Percentiles rank a stretch among this genome's conserved stretches.
phyloP scores from a whole-genome alignment of 768 basidiomycete genomes.

The Antrodiella citrinella region DNA sequence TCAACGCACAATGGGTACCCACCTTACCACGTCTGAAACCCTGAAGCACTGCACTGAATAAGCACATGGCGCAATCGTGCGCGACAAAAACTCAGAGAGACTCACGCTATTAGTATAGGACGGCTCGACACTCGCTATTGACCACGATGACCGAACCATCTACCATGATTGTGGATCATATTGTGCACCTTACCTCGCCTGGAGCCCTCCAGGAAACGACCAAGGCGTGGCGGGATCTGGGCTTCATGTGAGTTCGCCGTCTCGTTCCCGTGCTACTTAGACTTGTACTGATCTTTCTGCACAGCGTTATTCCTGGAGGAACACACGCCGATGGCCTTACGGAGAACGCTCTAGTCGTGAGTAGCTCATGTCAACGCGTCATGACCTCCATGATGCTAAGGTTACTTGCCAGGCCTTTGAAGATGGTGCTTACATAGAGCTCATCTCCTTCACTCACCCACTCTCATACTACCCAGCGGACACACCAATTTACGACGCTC shows the following conservation, averaged over 20 bases:
- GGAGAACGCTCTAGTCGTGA: conserved; percentile 56
- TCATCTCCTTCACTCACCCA: conserved; percentile 58
- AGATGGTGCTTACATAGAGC: conserved; percentile 60
- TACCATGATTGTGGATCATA: conserved; percentile 52
- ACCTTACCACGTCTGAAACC: no score
- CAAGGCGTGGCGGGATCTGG: conserved; percentile 46
- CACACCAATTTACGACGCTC: conserved; percentile 34
- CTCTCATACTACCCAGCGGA: conserved; percentile 43
- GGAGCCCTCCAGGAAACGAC: conserved; percentile 43
- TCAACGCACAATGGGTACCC: no score
- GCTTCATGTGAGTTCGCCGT: conserved; percentile 51
- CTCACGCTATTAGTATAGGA: no score
- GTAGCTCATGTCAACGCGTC: conserved; percentile 10
- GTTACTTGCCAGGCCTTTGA: conserved; percentile 32
- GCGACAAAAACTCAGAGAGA: no score
- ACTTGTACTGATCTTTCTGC: neutral
- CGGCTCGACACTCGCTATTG: no score
- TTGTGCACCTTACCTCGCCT: conserved; percentile 65
- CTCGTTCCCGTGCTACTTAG: neutral
- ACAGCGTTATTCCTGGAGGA: conserved; percentile 60
- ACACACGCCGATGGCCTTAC: conserved; percentile 57
- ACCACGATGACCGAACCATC: no score
- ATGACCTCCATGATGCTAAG: neutral
- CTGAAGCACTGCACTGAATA: no score
- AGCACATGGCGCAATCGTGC: no score